Conservation (phyloP, 345 rosid genomes). For the Laguncularia racemosa region DNA sequence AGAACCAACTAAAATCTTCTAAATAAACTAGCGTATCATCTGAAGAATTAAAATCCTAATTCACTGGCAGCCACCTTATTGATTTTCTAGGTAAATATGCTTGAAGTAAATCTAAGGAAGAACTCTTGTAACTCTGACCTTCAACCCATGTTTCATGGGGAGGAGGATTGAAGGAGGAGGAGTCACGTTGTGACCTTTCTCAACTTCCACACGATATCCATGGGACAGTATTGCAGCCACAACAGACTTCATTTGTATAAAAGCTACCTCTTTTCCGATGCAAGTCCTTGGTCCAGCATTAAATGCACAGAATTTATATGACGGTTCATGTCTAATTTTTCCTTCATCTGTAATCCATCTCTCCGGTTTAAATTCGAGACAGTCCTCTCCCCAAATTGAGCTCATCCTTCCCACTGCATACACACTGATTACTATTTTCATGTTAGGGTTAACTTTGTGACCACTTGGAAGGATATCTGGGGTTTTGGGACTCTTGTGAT, state of each 20-base stretch:
- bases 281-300: slow-evolving; percentile 32
- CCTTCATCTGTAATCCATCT: slow-evolving; percentile 25
- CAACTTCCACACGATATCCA: slow-evolving; percentile 15
- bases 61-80: no score
- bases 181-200: slow-evolving; percentile 16
- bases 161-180: slow-evolving; percentile 17
- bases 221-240: slow-evolving; percentile 11
- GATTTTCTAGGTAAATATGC: no score
- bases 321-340: slow-evolving; percentile 23
- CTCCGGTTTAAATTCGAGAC: slow-evolving; percentile 30
- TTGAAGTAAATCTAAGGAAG: no score
- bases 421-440: slow-evolving; percentile 11
- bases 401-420: slow-evolving; percentile 31
- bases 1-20: no score
- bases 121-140: slow-evolving; percentile 13
- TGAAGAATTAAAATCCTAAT: no score
- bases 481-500: slow-evolving; percentile 17
- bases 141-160: slow-evolving; percentile 27
- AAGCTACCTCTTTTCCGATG: slow-evolving; percentile 24
- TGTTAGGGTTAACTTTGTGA: slow-evolving; percentile 13
- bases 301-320: slow-evolving; percentile 23
- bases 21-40: no score
- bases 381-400: slow-evolving; percentile 24
- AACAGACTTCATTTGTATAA: slow-evolving; percentile 22
- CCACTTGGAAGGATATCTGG: slow-evolving; percentile 33